A percentile compares a stretch with the other conserved stretches of the same genome.
These are phyloP conservation scores for Leishmania lainsoni DNA, from an alignment of 208 protist genomes.

Conservation along the genomic window DNA sequence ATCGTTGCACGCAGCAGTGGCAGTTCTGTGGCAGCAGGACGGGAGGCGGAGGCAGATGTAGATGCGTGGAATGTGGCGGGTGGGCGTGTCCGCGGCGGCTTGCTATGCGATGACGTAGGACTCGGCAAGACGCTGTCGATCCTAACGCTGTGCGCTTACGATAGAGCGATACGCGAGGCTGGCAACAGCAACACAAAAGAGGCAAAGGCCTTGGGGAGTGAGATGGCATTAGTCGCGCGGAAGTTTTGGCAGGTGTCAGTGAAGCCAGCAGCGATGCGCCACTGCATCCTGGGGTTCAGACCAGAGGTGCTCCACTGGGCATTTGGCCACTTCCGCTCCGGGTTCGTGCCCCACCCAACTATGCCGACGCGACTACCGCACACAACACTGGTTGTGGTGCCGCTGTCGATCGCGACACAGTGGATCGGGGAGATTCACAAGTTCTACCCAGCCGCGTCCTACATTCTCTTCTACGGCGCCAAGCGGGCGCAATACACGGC, in stretches of 20 bases:
- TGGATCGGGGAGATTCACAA: constrained; percentile 56
- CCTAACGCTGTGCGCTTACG: constrained; percentile 47
- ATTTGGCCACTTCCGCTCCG: constrained; percentile 10
- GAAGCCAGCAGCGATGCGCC: neutral
- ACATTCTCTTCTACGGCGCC: constrained; percentile 57
- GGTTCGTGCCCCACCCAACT: constrained; percentile 5
- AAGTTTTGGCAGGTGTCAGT: constrained; percentile 3
- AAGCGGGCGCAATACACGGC: constrained; percentile 44
- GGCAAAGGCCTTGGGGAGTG: neutral
- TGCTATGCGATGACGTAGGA: constrained; percentile 71
- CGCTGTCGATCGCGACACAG: constrained; percentile 52
- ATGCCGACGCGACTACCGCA: constrained; percentile 22
- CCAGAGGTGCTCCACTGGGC: constrained; percentile 25
- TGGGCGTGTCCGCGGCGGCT: constrained; percentile 32
- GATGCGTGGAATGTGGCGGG: neutral
- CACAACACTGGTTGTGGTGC: constrained; percentile 63
- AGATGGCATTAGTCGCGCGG: neutral
- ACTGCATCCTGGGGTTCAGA: neutral
- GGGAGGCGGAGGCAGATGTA: neutral
- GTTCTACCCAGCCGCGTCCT: constrained; percentile 48
- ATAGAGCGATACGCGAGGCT: constrained; percentile 18
- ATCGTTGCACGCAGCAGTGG: constrained; percentile 7
- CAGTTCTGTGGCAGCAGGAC: neutral
- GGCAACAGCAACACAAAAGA: neutral
- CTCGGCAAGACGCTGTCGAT: constrained; percentile 74